Percentiles rank a stretch among this genome's conserved stretches.
phyloP scores from a whole-genome alignment of 73 alveolate species.

The Uronychia setigera region DNA sequence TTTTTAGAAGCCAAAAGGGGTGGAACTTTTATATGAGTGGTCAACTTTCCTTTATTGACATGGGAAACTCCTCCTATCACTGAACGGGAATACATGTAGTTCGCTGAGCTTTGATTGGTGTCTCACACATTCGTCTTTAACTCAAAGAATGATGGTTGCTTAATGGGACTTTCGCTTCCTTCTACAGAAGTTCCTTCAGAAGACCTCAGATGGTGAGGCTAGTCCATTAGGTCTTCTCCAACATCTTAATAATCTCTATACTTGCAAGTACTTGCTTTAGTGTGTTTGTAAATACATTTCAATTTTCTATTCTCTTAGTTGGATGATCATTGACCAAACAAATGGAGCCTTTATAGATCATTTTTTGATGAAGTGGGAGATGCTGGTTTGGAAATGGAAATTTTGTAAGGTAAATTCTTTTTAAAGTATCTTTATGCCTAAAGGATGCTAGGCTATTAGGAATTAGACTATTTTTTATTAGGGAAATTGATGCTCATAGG shows the following conservation, averaged over 20 bases:
- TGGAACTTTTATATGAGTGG: not conserved
- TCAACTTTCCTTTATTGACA: not conserved
- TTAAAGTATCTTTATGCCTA: not conserved
- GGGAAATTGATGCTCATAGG: not conserved
- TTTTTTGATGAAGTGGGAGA: not conserved
- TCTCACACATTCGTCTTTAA: not conserved
- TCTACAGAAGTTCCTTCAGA: not conserved
- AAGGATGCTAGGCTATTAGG: not conserved
- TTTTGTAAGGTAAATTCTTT: not conserved
- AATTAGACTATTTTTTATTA: not conserved
- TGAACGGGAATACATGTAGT: too few species aligned
- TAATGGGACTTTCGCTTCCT: not conserved
- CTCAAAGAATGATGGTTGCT: not conserved
- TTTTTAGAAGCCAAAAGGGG: not conserved
- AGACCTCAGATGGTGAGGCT: not conserved
- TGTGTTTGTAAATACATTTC: not conserved
- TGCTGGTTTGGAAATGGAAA: not conserved
- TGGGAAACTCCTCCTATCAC: not conserved
- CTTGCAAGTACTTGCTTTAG: not conserved
- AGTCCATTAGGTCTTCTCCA: too few species aligned
- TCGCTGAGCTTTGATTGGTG: too few species aligned
- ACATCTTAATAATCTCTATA: not conserved
- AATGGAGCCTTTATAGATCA: not conserved
- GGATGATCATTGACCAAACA: too few species aligned
- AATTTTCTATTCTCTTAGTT: not conserved